Evolutionary conservation across 2,329 filamentous ascomycete species (phyloP), one percentile per base, ranked within the genome.

Genomic region (Microdochium trichocladiopsis): DNA sequence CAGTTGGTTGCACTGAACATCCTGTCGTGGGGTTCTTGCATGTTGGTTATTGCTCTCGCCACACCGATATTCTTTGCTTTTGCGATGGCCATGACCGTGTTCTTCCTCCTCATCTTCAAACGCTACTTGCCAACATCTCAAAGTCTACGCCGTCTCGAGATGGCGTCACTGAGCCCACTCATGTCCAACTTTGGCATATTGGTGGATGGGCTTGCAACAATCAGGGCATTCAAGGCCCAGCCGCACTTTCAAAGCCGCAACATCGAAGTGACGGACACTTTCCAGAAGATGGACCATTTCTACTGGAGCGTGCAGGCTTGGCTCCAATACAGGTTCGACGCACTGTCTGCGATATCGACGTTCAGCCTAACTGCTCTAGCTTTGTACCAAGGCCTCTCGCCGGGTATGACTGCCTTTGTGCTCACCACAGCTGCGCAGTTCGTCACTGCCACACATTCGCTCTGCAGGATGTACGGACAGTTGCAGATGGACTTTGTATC

Each of bases 251-350:
- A 95, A 63, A 80, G 84, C 56, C 80, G 85, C 50, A 89, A 95
- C 50, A 86, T 96, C 31, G 73, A 78, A 2, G 90, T 91, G 0
- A 90, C 91, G 0, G 91, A 96, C 63, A 84, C 84, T 18, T 96
- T 96, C 64, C 92, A 96, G 66, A 90, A 90, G 64, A 94, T 95
- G 79, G 92, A 96, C 61, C 92, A 96, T 66, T 95, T 96, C 70
- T 96, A 95, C 71, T 96, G 91, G 87, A 88, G 85, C 53, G 76
- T 95, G 45, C 90, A 95, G 58, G 83, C 84, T 8, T 96, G 91
- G 91, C 76, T 96, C 2, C 84, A 85, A 65, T 90, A 87, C 61
- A 83, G 91, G 12, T 93, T 94, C 52, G 86, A 90, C 59, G 68
- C 75, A 9, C 70, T 92, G 5, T 90, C 90, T 0, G 87, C 87